These are phyloP conservation scores for Hymenoscyphus albidus DNA, from an alignment of 2,329 filamentous ascomycete genomes.

Conservation along the genomic window DNA sequence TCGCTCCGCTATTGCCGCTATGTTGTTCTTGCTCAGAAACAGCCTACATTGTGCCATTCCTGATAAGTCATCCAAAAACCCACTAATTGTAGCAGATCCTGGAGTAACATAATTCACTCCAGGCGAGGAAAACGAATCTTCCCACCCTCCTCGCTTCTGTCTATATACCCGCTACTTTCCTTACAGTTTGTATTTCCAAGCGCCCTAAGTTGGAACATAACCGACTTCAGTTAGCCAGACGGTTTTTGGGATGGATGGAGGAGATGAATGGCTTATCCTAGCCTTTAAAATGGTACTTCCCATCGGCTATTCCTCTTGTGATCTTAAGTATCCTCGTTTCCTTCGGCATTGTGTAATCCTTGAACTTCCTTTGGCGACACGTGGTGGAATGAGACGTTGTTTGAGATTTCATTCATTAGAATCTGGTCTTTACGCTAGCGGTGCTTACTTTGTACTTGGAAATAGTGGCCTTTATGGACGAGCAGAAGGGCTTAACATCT, in stretches of 20 bases:
- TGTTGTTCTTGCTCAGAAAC: not conserved
- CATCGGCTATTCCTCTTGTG: not conserved
- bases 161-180: not conserved
- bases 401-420: not conserved
- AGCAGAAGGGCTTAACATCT: too few relatives aligned
- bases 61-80: not conserved
- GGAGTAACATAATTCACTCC: not conserved
- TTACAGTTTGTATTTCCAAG: not conserved
- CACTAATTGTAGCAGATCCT: not conserved
- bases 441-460: too few relatives aligned
- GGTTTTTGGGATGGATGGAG: not conserved
- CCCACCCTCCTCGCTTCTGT: not conserved
- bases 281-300: not conserved
- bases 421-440: too few relatives aligned
- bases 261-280: not conserved
- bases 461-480: too few relatives aligned
- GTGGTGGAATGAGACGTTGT: not conserved
- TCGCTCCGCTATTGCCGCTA: not conserved
- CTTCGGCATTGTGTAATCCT: not conserved
- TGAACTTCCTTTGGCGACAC: not conserved
- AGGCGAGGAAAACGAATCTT: not conserved
- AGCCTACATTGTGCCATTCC: not conserved
- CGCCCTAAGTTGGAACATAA: not conserved
- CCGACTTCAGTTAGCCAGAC: not conserved
- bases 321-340: not conserved